These are phyloP conservation scores for Lactuca saligna DNA, from an alignment of 129 eudicot species.

Conservation along the genomic window DNA sequence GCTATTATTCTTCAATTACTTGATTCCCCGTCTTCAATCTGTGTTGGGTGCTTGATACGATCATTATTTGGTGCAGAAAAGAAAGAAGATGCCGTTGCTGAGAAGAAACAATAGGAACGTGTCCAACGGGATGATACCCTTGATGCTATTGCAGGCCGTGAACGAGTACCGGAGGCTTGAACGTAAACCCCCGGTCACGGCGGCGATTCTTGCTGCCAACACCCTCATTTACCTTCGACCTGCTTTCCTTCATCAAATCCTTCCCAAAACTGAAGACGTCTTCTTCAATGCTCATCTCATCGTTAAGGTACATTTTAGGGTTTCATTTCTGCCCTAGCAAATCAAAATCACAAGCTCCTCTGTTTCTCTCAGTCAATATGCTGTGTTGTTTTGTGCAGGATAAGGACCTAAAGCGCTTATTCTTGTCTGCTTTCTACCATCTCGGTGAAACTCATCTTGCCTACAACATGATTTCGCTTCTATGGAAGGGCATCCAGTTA, in stretches of 20 bases:
- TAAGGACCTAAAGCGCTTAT: slow-evolving; percentile 69
- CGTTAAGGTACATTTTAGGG: slow-evolving; percentile 50
- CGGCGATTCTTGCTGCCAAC: slow-evolving; percentile 76
- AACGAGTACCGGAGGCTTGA: slow-evolving; percentile 66
- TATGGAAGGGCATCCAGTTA: slow-evolving; percentile 92
- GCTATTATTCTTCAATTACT: neutral
- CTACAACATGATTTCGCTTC: slow-evolving; percentile 88
- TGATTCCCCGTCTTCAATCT: neutral
- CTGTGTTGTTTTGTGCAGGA: slow-evolving; percentile 46
- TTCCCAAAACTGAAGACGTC: slow-evolving; percentile 65
- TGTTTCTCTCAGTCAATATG: slow-evolving; percentile 1
- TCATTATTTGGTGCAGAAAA: neutral
- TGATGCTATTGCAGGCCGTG: slow-evolving; percentile 58
- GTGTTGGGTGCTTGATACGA: neutral
- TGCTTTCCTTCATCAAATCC: slow-evolving; percentile 42
- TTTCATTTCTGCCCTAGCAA: neutral
- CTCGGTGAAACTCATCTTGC: slow-evolving; percentile 73
- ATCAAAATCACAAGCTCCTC: neutral
- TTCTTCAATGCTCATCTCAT: slow-evolving; percentile 86
- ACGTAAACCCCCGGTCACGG: slow-evolving; percentile 85
- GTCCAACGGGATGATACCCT: slow-evolving; percentile 60
- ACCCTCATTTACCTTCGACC: slow-evolving; percentile 76
- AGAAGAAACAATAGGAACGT: slow-evolving; percentile 38
- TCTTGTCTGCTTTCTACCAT: slow-evolving; percentile 88
- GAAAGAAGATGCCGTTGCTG: slow-evolving; percentile 25